These are phyloP conservation scores for Globisporangium spinosum DNA, from an alignment of 352 stramenopile species.

Conservation along the genomic window DNA sequence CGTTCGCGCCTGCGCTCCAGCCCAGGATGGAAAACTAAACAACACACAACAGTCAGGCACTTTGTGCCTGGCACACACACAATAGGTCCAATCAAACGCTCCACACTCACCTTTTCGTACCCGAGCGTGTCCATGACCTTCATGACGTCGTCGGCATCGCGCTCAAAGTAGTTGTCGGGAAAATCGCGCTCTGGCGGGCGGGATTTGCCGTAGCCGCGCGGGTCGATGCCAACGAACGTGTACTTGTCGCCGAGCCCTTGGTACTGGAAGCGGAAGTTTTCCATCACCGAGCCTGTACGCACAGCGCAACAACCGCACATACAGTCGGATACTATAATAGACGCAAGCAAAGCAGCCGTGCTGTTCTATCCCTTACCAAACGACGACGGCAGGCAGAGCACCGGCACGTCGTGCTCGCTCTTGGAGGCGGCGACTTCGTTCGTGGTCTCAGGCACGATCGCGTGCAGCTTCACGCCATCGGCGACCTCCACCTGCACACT, in stretches of 20 bases:
- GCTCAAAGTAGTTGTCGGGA: slow-evolving; percentile 54
- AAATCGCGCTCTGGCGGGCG: slow-evolving; percentile 45
- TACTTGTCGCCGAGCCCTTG: slow-evolving; percentile 44
- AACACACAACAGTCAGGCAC: slow-evolving; percentile 14
- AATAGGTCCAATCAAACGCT: background rate
- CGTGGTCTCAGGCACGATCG: slow-evolving; percentile 28
- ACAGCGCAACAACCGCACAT: background rate
- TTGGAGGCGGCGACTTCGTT: background rate
- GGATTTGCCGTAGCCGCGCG: slow-evolving; percentile 50
- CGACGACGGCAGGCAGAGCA: slow-evolving; percentile 67
- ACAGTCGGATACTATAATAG: background rate
- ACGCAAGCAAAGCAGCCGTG: background rate
- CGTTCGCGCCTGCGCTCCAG: slow-evolving; percentile 75
- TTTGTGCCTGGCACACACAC: background rate
- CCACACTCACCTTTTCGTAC: slow-evolving; percentile 40
- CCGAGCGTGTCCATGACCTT: slow-evolving; percentile 53
- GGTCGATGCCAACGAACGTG: slow-evolving; percentile 63
- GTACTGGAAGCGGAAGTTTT: slow-evolving; percentile 66
- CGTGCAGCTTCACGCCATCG: slow-evolving; percentile 43
- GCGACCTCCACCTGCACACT: slow-evolving; percentile 37
- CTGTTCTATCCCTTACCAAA: slow-evolving; percentile 34
- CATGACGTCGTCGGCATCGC: slow-evolving; percentile 67
- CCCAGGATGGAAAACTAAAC: slow-evolving; percentile 63
- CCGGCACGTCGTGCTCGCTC: slow-evolving; percentile 21
- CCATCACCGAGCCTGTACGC: slow-evolving; percentile 32